phyloP scores from a whole-genome alignment of 176 grass and related monocot genomes.

The Pharus latifolius region DNA sequence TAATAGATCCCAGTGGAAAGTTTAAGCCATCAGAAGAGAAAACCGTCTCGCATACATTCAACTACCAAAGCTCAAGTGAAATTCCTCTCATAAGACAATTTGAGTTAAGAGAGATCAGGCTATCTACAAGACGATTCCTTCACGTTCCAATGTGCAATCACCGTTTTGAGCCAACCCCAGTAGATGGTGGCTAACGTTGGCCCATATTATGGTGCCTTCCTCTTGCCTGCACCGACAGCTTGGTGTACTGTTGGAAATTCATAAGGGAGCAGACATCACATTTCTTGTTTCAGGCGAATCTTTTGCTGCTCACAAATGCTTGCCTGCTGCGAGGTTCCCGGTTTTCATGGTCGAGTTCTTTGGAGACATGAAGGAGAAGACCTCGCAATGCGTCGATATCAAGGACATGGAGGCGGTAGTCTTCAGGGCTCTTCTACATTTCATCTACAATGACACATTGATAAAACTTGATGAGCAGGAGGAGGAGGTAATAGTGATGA shows the following conservation, averaged over 20 bases:
- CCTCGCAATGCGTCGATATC: background rate
- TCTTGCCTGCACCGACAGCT: constrained; percentile 2
- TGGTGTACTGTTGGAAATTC: background rate
- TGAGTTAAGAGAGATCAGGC: background rate
- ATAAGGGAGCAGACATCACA: background rate
- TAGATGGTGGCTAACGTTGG: background rate
- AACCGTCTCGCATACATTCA: background rate
- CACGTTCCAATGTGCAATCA: background rate
- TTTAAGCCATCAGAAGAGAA: background rate
- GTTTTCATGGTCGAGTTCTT: constrained; percentile 36
- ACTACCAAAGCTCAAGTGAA: background rate
- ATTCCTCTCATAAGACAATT: background rate
- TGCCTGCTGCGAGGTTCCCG: constrained; percentile 10
- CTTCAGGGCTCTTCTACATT: constrained; percentile 38
- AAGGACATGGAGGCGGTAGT: constrained; percentile 11
- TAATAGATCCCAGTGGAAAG: background rate
- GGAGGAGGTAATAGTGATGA: background rate
- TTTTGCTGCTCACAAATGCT: constrained; percentile 10
- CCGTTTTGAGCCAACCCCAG: background rate
- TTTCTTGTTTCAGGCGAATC: background rate
- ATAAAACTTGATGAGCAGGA: background rate
- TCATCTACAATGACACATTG: constrained; percentile 41
- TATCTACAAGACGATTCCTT: background rate
- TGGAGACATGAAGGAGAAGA: constrained; percentile 13
- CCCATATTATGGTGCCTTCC: background rate